These are phyloP conservation scores for Mrakia frigida DNA, from an alignment of 768 basidiomycete genomes.

Conservation along the genomic window DNA sequence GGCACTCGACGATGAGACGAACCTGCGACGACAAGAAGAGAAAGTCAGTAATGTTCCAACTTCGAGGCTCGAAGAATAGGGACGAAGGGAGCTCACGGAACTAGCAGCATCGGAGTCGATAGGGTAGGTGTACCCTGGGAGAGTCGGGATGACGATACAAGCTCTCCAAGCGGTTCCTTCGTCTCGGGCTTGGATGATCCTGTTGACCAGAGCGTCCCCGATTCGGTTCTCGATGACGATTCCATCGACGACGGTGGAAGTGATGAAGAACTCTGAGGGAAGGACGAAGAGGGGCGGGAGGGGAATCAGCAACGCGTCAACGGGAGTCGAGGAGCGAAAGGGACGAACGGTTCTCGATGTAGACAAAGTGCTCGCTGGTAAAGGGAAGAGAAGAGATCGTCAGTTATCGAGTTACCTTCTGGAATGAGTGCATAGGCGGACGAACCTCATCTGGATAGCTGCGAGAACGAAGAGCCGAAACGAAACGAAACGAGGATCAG, in stretches of 20 bases:
- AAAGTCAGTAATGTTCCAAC: not conserved
- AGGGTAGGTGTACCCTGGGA: conserved; percentile 90
- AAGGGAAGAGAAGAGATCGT: conserved; percentile 57
- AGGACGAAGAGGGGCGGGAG: not conserved
- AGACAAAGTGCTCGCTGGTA: conserved; percentile 91
- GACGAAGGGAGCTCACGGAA: conserved; percentile 55
- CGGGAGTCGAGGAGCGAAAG: no score
- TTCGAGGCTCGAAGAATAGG: not conserved
- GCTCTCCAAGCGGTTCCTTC: conserved; percentile 77
- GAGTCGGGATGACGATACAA: conserved; percentile 81
- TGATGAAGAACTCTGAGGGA: conserved; percentile 48
- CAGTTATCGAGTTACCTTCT: not conserved
- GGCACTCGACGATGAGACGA: conserved; percentile 91
- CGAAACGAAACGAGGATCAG: not conserved
- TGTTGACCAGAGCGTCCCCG: conserved; percentile 84
- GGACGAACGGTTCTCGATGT: conserved; percentile 72
- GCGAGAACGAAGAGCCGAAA: not conserved
- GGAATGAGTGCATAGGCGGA: not conserved
- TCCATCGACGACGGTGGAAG: conserved; percentile 70
- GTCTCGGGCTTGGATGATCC: conserved; percentile 80
- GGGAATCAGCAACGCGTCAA: not conserved
- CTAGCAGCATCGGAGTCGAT: conserved; percentile 90
- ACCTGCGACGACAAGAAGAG: conserved; percentile 51
- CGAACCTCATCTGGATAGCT: conserved; percentile 18
- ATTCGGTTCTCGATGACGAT: conserved; percentile 85